Evolutionary conservation across 305 asterid genomes (phyloP).

Genomic region (Coffea humblotiana): DNA sequence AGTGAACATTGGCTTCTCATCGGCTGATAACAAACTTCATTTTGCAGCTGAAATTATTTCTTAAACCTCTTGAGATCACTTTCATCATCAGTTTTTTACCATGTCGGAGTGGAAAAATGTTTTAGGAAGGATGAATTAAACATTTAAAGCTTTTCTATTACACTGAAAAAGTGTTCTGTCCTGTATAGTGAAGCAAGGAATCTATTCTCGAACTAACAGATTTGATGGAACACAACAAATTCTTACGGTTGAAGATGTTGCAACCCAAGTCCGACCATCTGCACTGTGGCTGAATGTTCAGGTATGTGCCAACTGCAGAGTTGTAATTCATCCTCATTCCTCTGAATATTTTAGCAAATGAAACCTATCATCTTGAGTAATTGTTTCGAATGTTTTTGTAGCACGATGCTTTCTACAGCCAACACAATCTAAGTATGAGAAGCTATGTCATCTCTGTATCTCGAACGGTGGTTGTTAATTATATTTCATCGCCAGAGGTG

Average conservation of each 20-base stretch:
- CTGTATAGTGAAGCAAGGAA: constrained; percentile 63
- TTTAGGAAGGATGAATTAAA: neutral
- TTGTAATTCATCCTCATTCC: neutral
- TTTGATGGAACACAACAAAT: constrained; percentile 53
- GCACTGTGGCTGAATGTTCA: constrained; percentile 70
- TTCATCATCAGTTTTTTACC: neutral
- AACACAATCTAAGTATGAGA: constrained; percentile 70
- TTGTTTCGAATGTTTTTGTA: constrained; percentile 28
- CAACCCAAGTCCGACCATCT: constrained; percentile 31
- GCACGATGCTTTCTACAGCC: constrained; percentile 68
- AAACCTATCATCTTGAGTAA: constrained; percentile 12
- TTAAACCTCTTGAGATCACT: too few species aligned
- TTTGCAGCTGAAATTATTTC: neutral
- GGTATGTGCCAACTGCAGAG: constrained; percentile 38
- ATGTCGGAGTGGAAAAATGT: neutral
- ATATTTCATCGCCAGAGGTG: constrained; percentile 88
- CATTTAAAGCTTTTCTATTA: neutral
- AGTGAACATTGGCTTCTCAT: neutral
- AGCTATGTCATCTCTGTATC: constrained; percentile 47
- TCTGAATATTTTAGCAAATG: neutral
- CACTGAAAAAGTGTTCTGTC: constrained; percentile 17
- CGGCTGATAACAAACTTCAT: neutral
- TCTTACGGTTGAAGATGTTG: constrained; percentile 41
- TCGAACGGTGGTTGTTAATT: constrained; percentile 38
- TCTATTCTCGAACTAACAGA: constrained; percentile 44